phyloP scores from a whole-genome alignment of 73 alveolate species.

The Symbiodinium pilosum region DNA sequence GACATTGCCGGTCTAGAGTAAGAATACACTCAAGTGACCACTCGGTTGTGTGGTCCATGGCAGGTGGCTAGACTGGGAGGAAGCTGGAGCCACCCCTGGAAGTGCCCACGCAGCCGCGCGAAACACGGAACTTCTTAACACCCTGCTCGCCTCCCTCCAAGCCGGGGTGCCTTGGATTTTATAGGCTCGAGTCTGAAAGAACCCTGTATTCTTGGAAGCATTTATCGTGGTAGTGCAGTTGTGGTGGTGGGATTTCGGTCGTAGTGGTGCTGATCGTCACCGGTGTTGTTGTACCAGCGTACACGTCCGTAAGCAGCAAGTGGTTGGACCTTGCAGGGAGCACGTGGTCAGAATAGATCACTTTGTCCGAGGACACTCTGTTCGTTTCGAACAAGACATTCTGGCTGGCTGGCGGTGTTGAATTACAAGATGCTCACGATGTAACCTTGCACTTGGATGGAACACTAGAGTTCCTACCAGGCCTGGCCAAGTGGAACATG shows the following conservation, averaged over 20 bases:
- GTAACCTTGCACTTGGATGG: conserved; percentile 68
- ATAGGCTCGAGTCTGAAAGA: not conserved
- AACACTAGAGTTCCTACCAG: conserved; percentile 57
- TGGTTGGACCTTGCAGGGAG: not conserved
- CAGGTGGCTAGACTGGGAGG: conserved; percentile 84
- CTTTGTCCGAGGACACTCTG: conserved; percentile 22
- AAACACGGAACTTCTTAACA: conserved; percentile 40
- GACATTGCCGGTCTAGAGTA: not conserved
- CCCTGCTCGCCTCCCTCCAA: conserved; percentile 16
- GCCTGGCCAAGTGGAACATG: not conserved
- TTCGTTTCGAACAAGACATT: conserved; percentile 49
- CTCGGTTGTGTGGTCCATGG: too few species aligned
- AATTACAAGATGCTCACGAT: conserved; percentile 10
- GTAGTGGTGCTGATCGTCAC: too few species aligned
- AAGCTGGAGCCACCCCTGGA: conserved; percentile 7
- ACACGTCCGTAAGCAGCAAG: not conserved
- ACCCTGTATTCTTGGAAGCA: too few species aligned
- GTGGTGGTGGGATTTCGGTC: too few species aligned
- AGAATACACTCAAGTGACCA: not conserved
- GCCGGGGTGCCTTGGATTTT: conserved; percentile 16
- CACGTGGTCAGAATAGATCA: not conserved
- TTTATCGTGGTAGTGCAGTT: not conserved
- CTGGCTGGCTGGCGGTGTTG: conserved; percentile 85
- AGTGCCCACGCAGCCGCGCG: not conserved
- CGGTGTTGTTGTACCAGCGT: too few species aligned